phyloP scores from a whole-genome alignment of 2,329 filamentous ascomycete species.

The Pseudomassariella vexata region DNA sequence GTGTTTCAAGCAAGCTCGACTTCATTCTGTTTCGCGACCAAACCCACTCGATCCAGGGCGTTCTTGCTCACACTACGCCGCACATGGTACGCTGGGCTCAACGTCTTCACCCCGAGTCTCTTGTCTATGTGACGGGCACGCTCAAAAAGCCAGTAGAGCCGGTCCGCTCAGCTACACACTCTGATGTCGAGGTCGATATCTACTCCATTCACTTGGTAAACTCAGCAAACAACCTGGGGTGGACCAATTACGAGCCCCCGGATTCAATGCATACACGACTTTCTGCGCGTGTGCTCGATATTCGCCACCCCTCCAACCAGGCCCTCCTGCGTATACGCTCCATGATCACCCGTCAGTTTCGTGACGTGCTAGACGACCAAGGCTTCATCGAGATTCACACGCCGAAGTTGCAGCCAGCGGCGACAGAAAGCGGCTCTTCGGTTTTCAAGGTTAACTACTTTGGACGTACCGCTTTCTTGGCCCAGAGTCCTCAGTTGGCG shows the following conservation, averaged over 20 bases:
- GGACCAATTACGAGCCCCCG: conserved; percentile 55
- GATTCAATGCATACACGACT: conserved; percentile 63
- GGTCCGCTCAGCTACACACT: conserved; percentile 53
- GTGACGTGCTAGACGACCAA: conserved; percentile 64
- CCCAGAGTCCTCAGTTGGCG: conserved; percentile 84
- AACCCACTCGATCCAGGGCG: conserved; percentile 75
- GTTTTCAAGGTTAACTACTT: conserved; percentile 95
- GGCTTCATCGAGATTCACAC: conserved; percentile 93
- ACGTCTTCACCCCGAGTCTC: conserved; percentile 69
- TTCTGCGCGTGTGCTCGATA: conserved; percentile 71
- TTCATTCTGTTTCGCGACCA: conserved; percentile 85
- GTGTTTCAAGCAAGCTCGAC: conserved; percentile 73
- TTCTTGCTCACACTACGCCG: conserved; percentile 39
- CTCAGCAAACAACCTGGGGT: conserved; percentile 36
- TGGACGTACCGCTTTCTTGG: conserved; percentile 77
- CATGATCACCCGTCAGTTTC: conserved; percentile 45
- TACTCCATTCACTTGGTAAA: conserved; percentile 43
- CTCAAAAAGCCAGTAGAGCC: conserved; percentile 69
- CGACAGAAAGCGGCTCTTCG: conserved; percentile 84
- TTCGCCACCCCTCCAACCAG: conserved; percentile 68
- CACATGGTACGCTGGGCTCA: conserved; percentile 83
- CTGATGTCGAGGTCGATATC: conserved; percentile 61
- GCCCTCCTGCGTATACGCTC: conserved; percentile 60
- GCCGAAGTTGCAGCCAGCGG: conserved; percentile 82
- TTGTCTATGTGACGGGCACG: conserved; percentile 69